These are phyloP conservation scores for maize (Zea mays) DNA, from an alignment of 176 grass and related monocot genomes.

Conservation along the genomic window DNA sequence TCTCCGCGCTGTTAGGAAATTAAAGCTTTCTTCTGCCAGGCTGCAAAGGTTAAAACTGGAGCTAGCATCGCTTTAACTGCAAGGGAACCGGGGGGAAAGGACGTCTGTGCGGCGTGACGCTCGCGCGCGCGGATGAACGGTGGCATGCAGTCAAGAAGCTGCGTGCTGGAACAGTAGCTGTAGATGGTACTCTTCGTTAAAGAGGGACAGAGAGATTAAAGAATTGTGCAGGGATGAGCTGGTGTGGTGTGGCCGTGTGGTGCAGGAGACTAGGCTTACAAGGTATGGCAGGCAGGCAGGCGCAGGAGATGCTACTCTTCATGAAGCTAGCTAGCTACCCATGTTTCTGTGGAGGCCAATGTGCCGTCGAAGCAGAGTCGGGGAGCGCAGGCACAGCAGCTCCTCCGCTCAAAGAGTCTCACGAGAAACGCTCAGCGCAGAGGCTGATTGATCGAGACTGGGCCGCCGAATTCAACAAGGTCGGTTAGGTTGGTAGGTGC, in stretches of 20 bases:
- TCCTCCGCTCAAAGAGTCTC: background rate
- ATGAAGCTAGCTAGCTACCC: no score
- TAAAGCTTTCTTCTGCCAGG: background rate
- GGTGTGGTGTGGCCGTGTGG: background rate
- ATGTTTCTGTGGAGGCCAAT: no score
- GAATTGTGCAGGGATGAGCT: background rate
- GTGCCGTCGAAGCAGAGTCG: no score
- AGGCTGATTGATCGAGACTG: background rate
- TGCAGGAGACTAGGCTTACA: constrained; percentile 37
- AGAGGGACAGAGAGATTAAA: background rate
- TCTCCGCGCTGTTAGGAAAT: background rate
- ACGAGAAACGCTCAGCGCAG: background rate
- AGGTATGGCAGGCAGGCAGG: constrained; percentile 1
- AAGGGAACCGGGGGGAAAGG: background rate
- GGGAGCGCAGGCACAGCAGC: background rate
- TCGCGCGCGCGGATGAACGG: background rate
- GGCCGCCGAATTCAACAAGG: background rate
- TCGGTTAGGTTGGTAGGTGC: constrained; percentile 16
- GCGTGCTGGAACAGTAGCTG: constrained; percentile 14
- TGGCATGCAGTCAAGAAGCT: background rate
- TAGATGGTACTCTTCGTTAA: background rate
- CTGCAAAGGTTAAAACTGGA: background rate
- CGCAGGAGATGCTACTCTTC: background rate
- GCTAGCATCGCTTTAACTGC: constrained; percentile 28
- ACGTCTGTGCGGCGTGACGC: background rate